A percentile compares a stretch with the other conserved stretches of the same genome.
phyloP scores from a whole-genome alignment of 805 yeast species.

The Starmerella roubikii region DNA sequence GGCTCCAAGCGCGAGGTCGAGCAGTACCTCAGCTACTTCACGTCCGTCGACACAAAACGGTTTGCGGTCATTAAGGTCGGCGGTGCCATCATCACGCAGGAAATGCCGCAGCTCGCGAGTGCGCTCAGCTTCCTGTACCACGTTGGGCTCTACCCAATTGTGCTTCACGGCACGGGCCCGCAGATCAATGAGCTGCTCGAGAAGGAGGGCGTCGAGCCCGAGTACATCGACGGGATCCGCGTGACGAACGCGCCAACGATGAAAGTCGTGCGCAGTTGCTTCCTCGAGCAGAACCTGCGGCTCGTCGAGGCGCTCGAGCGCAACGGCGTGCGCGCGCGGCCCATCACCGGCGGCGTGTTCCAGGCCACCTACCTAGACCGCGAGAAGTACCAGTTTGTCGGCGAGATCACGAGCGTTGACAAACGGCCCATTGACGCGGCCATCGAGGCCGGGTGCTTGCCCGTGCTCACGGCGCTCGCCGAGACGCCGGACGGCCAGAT shows the following conservation, averaged over 20 bases:
- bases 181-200: conserved; percentile 92
- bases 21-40: conserved; percentile 90
- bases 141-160: conserved; percentile 93
- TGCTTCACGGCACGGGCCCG: conserved; percentile 97
- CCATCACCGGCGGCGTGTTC: conserved; percentile 96
- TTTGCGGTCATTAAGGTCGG: conserved; percentile 98
- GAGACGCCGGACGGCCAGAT: conserved; percentile 96
- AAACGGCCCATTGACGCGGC: conserved; percentile 87
- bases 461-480: conserved; percentile 90
- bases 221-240: conserved; percentile 90
- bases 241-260: conserved; percentile 89
- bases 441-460: conserved; percentile 90
- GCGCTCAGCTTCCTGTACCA: conserved; percentile 93
- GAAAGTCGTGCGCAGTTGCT: conserved; percentile 91
- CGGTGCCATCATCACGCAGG: conserved; percentile 96
- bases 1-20: conserved; percentile 97
- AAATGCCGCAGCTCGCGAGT: conserved; percentile 82
- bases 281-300: conserved; percentile 87
- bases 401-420: conserved; percentile 73
- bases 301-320: conserved; percentile 91
- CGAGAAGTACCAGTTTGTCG: conserved; percentile 84
- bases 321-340: conserved; percentile 96
- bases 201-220: conserved; percentile 89
- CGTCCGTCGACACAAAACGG: conserved; percentile 80
- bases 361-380: conserved; percentile 83